Evolutionary conservation across 208 protist species (phyloP).

Genomic region (Acanthamoeba lenticulata): DNA sequence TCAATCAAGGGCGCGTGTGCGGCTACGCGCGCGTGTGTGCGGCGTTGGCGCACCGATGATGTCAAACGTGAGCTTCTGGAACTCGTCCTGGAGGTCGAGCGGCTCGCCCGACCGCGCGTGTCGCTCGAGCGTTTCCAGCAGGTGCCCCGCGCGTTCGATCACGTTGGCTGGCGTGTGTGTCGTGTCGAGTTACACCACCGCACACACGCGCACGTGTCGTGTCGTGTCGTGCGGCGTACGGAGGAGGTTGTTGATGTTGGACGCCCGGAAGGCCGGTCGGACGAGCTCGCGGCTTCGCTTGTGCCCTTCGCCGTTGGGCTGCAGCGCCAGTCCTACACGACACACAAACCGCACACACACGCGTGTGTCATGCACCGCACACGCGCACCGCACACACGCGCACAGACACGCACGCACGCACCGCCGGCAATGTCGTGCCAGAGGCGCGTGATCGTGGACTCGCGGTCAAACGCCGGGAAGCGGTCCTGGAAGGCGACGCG

Average conservation of each 20-base stretch:
- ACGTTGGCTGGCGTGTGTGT: neutral
- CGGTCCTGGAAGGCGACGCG: constrained; percentile 20
- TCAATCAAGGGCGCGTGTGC: neutral
- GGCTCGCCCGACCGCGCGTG: neutral
- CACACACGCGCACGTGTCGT: neutral
- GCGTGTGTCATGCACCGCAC: neutral
- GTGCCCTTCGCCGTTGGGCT: constrained; percentile 18
- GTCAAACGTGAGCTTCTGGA: constrained; percentile 53
- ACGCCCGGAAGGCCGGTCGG: neutral
- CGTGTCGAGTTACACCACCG: neutral
- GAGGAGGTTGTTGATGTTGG: constrained; percentile 57
- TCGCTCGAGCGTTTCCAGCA: constrained; percentile 6
- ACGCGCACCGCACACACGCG: neutral
- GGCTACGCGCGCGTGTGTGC: neutral
- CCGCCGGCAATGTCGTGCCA: constrained; percentile 54
- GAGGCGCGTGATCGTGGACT: constrained; percentile 17
- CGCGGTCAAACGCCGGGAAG: constrained; percentile 29
- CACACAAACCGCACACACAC: neutral
- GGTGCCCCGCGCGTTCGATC: neutral
- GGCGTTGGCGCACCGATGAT: neutral
- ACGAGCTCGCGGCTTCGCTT: constrained; percentile 47
- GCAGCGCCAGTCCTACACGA: constrained; percentile 1
- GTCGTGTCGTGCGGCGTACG: neutral
- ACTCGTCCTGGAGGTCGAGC: constrained; percentile 30
- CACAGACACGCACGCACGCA: neutral